Evolutionary conservation across 192 early-diverging fungal species (phyloP), one percentile per base, ranked within the genome.

Genomic region (Endogone sp.): DNA sequence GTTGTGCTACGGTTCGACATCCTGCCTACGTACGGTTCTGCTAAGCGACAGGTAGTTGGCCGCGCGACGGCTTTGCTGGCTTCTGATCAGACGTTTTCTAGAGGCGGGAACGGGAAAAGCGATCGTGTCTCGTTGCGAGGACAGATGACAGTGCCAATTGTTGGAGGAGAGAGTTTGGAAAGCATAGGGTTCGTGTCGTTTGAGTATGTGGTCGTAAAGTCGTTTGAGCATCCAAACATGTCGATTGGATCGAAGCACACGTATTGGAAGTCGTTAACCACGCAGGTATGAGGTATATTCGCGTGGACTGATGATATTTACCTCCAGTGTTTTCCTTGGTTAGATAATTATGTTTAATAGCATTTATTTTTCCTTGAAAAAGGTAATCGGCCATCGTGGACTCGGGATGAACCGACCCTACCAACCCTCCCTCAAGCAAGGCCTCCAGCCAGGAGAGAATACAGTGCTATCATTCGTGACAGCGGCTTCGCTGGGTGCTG

Each of bases 361-460:
- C n/a, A n/a, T 9, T 4, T 70, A n/a, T 44, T 44, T 49, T 49
- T n/a, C n/a, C n/a, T n/a, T n/a, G n/a, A n/a, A n/a, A 26, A 25
- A 82, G 75, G 84, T 96, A 9, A 92, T 94, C 77, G 95, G 95
- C 8, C 95, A 96, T 78, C 92, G 95, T 56, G 95, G 95, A 22
- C 84, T 89, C 20, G 94, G 94, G 28, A 93, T 91, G 89, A 95
- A 96, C 80, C 37, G 37, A 62, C 67, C 22, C 37, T 49, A n/a
- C n/a, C n/a, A n/a, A n/a, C n/a, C 37, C 37, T 49, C 37, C 37
- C 9, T 16, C 37, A 81, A 71, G 54, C 75, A 70, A 27, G 89
- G 84, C 4, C 84, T 94, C 28, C 93, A 96, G 73, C 77, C 97
- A 8, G 93, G 93, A 3, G 96, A 98, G 77, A 98, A 98, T 77